Evolutionary conservation across 228 moss, liverwort and hornwort genomes (phyloP).

Genomic region (Sphagnum magellanicum): DNA sequence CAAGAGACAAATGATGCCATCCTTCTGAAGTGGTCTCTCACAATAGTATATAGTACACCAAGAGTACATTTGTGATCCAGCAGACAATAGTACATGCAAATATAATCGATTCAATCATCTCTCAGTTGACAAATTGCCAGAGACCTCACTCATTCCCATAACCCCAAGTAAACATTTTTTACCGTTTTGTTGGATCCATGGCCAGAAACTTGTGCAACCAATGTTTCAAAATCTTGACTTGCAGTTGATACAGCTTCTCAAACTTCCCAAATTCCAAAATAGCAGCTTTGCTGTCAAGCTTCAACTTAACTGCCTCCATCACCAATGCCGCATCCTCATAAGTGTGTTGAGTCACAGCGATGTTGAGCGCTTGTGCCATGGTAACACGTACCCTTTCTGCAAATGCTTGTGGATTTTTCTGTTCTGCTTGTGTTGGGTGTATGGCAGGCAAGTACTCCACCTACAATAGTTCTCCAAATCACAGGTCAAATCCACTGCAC

Average conservation of each 20-base stretch:
- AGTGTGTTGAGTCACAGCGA: constrained; percentile 78
- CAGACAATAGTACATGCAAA: too few relatives aligned
- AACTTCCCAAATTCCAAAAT: constrained; percentile 85
- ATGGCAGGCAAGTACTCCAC: constrained; percentile 96
- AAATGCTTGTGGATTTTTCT: constrained; percentile 67
- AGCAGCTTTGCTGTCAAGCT: constrained; percentile 49
- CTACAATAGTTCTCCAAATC: constrained; percentile 20
- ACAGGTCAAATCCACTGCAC: too few relatives aligned
- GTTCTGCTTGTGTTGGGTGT: constrained; percentile 60
- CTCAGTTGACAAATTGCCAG: too few relatives aligned
- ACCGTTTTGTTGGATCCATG: constrained; percentile 48
- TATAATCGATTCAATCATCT: too few relatives aligned
- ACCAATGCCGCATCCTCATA: constrained; percentile 83
- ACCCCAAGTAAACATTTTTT: neutral
- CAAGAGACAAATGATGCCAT: too few relatives aligned
- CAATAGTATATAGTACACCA: too few relatives aligned
- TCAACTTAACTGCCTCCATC: constrained; percentile 72
- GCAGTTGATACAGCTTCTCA: constrained; percentile 60
- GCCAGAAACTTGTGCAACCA: constrained; percentile 60
- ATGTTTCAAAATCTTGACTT: constrained; percentile 71
- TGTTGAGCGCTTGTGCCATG: constrained; percentile 94
- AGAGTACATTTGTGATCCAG: too few relatives aligned
- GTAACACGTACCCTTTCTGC: constrained; percentile 74
- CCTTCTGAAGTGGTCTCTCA: too few relatives aligned
- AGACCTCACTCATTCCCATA: too few relatives aligned